Evolutionary conservation across 2,329 filamentous ascomycete species (phyloP), one percentile per base, ranked within the genome.

Genomic region (Lasiodiplodia sp.): DNA sequence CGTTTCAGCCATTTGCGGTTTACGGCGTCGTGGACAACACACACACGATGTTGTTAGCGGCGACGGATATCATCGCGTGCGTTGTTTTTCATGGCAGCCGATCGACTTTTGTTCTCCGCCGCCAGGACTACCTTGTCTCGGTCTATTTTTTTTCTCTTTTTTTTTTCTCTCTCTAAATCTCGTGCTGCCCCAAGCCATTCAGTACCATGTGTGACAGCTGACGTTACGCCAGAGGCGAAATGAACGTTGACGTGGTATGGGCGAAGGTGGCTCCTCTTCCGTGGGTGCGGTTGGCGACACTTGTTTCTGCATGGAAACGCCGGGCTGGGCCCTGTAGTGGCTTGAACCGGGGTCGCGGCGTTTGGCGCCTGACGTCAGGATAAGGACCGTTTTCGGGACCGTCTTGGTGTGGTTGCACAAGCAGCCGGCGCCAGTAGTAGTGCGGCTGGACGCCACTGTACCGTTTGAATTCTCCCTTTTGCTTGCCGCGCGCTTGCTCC

Each of bases 301-400:
- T 23, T 60, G 37, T 60, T 47, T 28, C 56, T 60, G 21, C n/a
- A 60, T 47, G 23, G 12, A 12, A 18, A 28, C 10, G 40, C 16
- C 18, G 40, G 40, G 40, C 18, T 18, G 49, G 49, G 49, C 25
- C 49, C 49, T 52, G 49, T n/a, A 25, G 38, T 14, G 21, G 28
- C 31, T 21, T 34, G 55, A n/a, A 21, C 28, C 31, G 40, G 14
- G 14, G 18, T 16, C 56, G 56, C 18, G 56, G 38, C 56, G 56
- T 60, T 47, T 60, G 56, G 34, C 56, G 28, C 38, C n/a, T 60
- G 56, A 60, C 56, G 56, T 60, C 37, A 60, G 38, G 56, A 47
- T 31, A 44, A 40, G 55, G 18, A 60, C 56, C 56, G 56, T 60
- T 60, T 60, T 23, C 40, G 56, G 37, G 34, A 38, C 56, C 23